Evolutionary conservation across 805 yeast species (phyloP).

Genomic region (Kodamaea leandrae): DNA sequence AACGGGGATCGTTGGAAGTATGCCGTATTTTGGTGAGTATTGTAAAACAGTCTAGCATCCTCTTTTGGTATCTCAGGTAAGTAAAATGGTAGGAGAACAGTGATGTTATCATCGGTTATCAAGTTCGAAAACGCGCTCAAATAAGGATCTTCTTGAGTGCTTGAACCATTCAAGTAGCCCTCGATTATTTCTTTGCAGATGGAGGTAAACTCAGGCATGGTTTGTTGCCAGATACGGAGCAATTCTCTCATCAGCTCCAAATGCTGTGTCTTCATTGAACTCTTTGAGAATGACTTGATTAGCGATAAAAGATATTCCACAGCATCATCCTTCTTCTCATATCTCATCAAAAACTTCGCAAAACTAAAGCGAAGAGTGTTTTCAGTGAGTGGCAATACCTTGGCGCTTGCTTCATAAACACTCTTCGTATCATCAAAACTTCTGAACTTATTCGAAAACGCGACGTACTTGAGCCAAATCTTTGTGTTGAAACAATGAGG

Average conservation of each 20-base stretch:
- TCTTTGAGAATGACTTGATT: slow-evolving; percentile 17
- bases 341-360: slow-evolving; percentile 20
- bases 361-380: slow-evolving; percentile 25
- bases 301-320: slow-evolving; percentile 28
- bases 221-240: slow-evolving; percentile 2
- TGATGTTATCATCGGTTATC: slow-evolving; percentile 42
- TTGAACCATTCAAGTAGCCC: not conserved
- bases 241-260: slow-evolving; percentile 1
- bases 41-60: slow-evolving; percentile 27
- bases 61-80: slow-evolving; percentile 21
- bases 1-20: slow-evolving; percentile 38
- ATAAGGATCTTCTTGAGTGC: slow-evolving; percentile 2
- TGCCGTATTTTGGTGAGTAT: slow-evolving; percentile 23
- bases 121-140: slow-evolving; percentile 15
- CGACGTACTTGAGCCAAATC: slow-evolving; percentile 68
- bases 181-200: not conserved
- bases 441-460: slow-evolving; percentile 35
- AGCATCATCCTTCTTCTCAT: slow-evolving; percentile 19
- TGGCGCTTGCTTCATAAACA: slow-evolving; percentile 47
- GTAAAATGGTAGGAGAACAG: slow-evolving; percentile 34
- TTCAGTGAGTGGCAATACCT: slow-evolving; percentile 34
- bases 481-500: slow-evolving; percentile 60
- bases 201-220: not conserved
- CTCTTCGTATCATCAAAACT: slow-evolving; percentile 32
- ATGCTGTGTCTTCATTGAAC: slow-evolving; percentile 4